phyloP scores from a whole-genome alignment of 2,329 filamentous ascomycete species.

The Thelonectria blattea region DNA sequence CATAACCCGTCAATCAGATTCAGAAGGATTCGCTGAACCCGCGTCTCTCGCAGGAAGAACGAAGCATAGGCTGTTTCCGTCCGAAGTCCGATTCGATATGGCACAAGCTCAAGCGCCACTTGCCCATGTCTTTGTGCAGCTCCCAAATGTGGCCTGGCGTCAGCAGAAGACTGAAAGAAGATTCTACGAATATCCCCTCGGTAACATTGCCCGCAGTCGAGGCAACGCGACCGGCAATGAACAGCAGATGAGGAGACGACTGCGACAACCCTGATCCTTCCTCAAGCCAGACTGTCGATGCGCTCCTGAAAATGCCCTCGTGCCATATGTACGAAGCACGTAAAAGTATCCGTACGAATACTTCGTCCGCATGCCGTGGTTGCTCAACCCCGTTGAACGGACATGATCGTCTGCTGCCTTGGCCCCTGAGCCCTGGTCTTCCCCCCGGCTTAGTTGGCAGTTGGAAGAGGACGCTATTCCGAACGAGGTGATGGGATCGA shows the following conservation, averaged over 20 bases:
- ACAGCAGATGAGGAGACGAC: not conserved
- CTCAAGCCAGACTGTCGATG: conserved; percentile 7
- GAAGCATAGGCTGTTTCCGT: not conserved
- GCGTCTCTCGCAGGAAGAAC: not conserved
- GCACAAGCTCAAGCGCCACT: conserved; percentile 12
- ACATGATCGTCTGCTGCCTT: conserved; percentile 22
- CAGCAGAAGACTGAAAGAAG: not conserved
- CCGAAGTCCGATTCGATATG: not conserved
- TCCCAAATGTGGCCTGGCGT: not conserved
- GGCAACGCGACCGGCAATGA: not conserved
- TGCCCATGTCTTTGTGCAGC: not conserved
- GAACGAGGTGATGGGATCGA: conserved; percentile 25
- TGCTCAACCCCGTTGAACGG: conserved; percentile 11
- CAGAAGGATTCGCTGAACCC: not conserved
- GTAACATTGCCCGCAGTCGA: not conserved
- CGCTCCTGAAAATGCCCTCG: not conserved
- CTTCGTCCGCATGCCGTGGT: not conserved
- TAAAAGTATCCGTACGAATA: not conserved
- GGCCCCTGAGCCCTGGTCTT: conserved; percentile 8
- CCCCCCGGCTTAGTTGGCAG: conserved; percentile 23
- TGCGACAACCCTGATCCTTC: not conserved
- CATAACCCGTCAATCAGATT: conserved; percentile 10
- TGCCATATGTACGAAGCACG: not conserved
- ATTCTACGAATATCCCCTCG: not conserved
- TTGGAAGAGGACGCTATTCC: conserved; percentile 32